phyloP scores from a whole-genome alignment of 139 green algal species.

The Zygnema circumcarinatum region DNA sequence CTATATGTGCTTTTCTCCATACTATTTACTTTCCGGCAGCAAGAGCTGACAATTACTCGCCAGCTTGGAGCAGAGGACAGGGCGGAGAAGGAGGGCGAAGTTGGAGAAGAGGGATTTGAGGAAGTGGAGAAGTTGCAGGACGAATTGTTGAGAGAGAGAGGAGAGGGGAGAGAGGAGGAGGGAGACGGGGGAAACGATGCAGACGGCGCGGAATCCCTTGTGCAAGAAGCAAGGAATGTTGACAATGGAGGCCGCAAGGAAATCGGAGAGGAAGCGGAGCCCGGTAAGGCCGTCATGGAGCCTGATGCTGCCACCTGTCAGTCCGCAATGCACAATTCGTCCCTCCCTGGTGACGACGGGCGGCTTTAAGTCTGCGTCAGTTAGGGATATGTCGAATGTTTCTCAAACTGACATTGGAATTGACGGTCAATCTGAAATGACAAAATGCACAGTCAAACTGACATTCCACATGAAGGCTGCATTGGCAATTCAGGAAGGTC shows the following conservation, averaged over 20 bases:
- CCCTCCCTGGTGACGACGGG: background rate
- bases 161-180: background rate
- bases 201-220: background rate
- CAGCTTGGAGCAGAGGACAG: background rate
- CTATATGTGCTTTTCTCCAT: background rate
- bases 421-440: no score
- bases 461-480: background rate
- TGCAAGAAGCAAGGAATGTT: background rate
- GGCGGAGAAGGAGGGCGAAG: background rate
- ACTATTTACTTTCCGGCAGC: background rate
- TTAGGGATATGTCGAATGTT: background rate
- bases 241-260: slow-evolving; percentile 1
- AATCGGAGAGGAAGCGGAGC: background rate
- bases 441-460: no score
- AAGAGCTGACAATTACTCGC: background rate
- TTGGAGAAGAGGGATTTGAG: background rate
- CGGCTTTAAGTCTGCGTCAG: background rate
- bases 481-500: background rate
- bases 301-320: background rate
- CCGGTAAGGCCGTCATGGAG: background rate
- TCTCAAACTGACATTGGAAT: no score
- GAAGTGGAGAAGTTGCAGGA: slow-evolving; percentile 1
- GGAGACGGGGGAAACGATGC: background rate
- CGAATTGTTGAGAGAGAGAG: slow-evolving; percentile 14
- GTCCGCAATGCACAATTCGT: background rate